Evolutionary conservation across 306 rosid genomes (phyloP), one percentile per base, ranked within the genome.

Genomic region (Sesbania bispinosa): DNA sequence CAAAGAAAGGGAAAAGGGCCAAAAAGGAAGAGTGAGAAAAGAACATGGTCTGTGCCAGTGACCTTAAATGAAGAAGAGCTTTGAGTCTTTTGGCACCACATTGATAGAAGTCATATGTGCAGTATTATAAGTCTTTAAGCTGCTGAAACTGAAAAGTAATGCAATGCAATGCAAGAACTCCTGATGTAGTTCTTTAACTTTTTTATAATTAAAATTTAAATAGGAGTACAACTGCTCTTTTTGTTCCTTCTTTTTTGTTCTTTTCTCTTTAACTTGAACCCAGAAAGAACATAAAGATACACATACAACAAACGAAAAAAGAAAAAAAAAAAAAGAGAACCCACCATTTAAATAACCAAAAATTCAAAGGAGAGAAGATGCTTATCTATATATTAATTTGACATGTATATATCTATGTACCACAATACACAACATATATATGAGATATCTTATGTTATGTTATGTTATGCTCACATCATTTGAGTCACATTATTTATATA

Each of bases 231-330:
- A 26, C 78, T 66, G 74, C 79, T 71, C 68, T 67, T 77, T 80
- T 82, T 68, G 82, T 79, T 79, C 65, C 74, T 73, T 79, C 76
- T 73, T 73, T 72, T 42, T 80, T 75, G 84, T 79, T 75, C 84
- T 79, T 76, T 79, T 83, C 84, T 68, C 77, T 76, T 79, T 83
- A 83, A 59, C 84, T 72, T 62, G 54, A 60, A 76, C 70, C 72
- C 71, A 10, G 15, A 71, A 71, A 66, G 79, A 75, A 66, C 77
- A 76, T 74, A 76, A 83, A 71, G 69, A 51, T 62, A 19, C 66
- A 18, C 75, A 39, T 13, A 46, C 16, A 76, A 64, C 67, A 64
- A 65, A 80, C n/a, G 26, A 27, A 80, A 64, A 21, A 55, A 36
- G 48, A 67, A 46, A 54, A 69, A 24, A 54, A 35, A 1, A 35